Conservation (phyloP, 2,329 filamentous ascomycete species). For the Xylaria sp. region DNA sequence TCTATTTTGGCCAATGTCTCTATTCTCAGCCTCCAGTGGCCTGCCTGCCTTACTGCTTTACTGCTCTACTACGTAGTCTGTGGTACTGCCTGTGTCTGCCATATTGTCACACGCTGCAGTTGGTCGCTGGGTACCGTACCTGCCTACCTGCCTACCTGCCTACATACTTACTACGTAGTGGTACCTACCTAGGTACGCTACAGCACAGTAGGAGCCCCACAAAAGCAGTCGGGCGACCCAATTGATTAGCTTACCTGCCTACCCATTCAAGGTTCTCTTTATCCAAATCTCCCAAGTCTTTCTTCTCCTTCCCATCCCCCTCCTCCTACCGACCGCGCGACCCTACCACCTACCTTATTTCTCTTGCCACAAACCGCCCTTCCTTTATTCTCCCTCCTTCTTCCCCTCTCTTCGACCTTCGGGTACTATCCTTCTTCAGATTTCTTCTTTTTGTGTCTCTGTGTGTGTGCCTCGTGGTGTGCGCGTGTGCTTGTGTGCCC, state of each 20-base stretch:
- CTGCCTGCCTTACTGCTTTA: neutral
- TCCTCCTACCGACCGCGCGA: slow-evolving; percentile 41
- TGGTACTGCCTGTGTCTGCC: neutral
- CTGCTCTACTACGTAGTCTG: too few relatives aligned
- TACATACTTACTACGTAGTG: too few relatives aligned
- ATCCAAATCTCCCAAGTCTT: slow-evolving; percentile 36
- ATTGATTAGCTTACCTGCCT: slow-evolving; percentile 19
- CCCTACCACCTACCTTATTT: slow-evolving; percentile 30
- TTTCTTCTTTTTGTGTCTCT: slow-evolving; percentile 47
- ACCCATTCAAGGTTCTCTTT: slow-evolving; percentile 32
- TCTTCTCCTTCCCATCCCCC: slow-evolving; percentile 50
- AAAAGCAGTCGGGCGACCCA: neutral
- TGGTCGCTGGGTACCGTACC: neutral
- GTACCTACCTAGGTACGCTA: neutral
- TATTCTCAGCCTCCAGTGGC: slow-evolving; percentile 22
- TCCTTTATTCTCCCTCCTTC: slow-evolving; percentile 50
- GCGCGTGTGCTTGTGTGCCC: slow-evolving; percentile 35
- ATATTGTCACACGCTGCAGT: neutral
- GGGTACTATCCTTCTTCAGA: slow-evolving; percentile 51
- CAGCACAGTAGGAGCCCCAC: slow-evolving; percentile 1
- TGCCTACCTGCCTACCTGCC: neutral
- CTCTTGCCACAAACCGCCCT: slow-evolving; percentile 48
- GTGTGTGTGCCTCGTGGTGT: slow-evolving; percentile 45
- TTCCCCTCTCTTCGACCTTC: slow-evolving; percentile 51
- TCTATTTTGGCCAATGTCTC: slow-evolving; percentile 32